Evolutionary conservation across 139 green algal species (phyloP).

Genomic region (Nannochloris sp.): DNA sequence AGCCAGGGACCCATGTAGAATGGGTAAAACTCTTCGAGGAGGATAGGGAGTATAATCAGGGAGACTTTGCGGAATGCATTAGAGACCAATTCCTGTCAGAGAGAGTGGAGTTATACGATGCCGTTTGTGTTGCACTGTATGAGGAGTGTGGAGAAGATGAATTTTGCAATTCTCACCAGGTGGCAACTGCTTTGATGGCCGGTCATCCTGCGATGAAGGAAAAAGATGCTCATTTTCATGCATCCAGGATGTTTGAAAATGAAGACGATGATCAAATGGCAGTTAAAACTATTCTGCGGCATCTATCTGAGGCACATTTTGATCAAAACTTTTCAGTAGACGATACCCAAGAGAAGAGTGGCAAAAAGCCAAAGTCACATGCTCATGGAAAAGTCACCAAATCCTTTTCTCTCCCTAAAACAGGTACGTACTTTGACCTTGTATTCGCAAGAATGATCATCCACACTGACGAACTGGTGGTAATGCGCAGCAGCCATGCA

Average conservation of each 20-base stretch:
- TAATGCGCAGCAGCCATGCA: background rate
- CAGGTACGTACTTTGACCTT: background rate
- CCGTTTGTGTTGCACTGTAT: constrained; percentile 31
- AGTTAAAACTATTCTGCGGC: constrained; percentile 25
- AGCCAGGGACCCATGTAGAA: constrained; percentile 28
- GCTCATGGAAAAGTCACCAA: constrained; percentile 5
- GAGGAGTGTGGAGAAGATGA: constrained; percentile 23
- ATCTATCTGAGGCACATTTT: constrained; percentile 16
- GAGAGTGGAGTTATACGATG: constrained; percentile 31
- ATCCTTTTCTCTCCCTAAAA: background rate
- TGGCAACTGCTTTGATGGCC: constrained; percentile 20
- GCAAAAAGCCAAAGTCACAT: constrained; percentile 1
- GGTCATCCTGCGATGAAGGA: constrained; percentile 25
- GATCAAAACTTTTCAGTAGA: background rate
- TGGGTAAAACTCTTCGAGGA: constrained; percentile 52
- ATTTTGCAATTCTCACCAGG: constrained; percentile 24
- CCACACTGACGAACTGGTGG: too few relatives aligned
- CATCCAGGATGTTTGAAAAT: constrained; percentile 10
- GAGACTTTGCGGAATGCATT: constrained; percentile 52
- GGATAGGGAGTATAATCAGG: constrained; percentile 54
- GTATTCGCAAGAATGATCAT: too few relatives aligned
- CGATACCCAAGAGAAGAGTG: background rate
- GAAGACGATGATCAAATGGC: constrained; percentile 6
- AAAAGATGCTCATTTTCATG: constrained; percentile 4
- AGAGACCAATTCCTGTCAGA: constrained; percentile 50